Base-by-base conservation (phyloP, 2,329 filamentous ascomycete species). In the Aureobasidium pullulans region DNA sequence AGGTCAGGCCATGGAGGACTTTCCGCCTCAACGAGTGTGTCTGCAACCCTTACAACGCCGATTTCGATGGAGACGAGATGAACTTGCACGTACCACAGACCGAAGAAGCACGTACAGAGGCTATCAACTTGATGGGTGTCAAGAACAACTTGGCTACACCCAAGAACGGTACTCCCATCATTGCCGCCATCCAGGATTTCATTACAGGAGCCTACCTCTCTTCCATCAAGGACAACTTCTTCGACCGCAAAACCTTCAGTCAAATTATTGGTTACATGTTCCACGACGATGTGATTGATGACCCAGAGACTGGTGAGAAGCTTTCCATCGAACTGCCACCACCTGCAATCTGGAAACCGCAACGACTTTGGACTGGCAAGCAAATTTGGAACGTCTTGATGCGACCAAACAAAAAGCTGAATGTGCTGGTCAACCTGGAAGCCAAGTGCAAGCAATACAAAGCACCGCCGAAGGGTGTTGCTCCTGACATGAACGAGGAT, bases 21-120 rank as follows among this genome's bases (percentile, higher is more conserved):
- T 97, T 99, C 71, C 87, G 94, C 58, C 81, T 99, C 16, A 99
- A 99, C 71, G 94, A 99, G 72, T 99, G 94, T 82, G 94, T 96
- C 1, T 99, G 94, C 75, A 92, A 89, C 62, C 94, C 94, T 3
- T 99, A 99, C 79, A 99, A 99, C 67, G 94, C 94, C 59, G 94
- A 99, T 82, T 99, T 99, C 66, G 94, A 99, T 68, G 94, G 94
- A 62, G 94, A 99, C 67, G 94, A 99, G 73, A 99, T 99, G 94
- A 99, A 99, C 67, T 76, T 99, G 49, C 94, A 99, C 74, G 92
- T 99, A 15, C 94, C 94, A 2, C 94, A 99, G 71, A 97, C 94
- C 0, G 94, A 99, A 76, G 94, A 99, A 74, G 93, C 94, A 10
- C 84, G 94, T 60, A 90, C 93, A 2, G 94, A 99, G 74, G 94